Evolutionary conservation across 2,329 filamentous ascomycete genomes (phyloP).

Genomic region (Aotearoamyces nothofagi): DNA sequence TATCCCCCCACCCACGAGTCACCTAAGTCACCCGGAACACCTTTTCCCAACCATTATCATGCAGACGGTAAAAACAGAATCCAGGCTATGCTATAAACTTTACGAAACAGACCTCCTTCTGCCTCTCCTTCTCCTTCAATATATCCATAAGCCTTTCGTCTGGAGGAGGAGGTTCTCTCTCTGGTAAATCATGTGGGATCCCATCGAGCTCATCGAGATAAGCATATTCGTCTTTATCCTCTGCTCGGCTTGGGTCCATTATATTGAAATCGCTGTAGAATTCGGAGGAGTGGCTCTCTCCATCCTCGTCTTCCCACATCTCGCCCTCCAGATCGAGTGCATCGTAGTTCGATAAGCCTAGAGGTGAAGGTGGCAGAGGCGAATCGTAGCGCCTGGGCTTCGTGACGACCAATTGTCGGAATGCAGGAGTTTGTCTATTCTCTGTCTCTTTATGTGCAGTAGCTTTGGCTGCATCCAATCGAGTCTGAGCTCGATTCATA

Average conservation of each 20-base stretch:
- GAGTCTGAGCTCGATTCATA: conserved; percentile 41
- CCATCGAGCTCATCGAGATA: conserved; percentile 20
- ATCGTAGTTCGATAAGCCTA: conserved; percentile 20
- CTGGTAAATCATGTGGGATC: conserved; percentile 15
- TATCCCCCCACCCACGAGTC: no score
- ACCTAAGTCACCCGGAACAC: no score
- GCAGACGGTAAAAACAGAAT: no score
- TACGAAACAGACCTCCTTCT: conserved; percentile 14
- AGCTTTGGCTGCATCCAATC: conserved; percentile 21
- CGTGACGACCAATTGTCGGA: conserved; percentile 13
- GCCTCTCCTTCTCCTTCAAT: conserved; percentile 13
- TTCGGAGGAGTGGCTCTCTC: conserved; percentile 4
- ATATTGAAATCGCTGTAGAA: conserved; percentile 20
- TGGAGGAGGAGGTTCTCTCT: conserved; percentile 12
- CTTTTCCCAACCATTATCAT: no score
- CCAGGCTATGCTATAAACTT: conserved; percentile 14
- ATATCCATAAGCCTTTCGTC: conserved; percentile 17
- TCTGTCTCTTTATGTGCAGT: conserved; percentile 12
- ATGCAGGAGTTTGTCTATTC: conserved; percentile 8
- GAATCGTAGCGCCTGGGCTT: conserved; percentile 13
- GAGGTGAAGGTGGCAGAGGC: conserved; percentile 16
- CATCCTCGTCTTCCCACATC: conserved; percentile 5
- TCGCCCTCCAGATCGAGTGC: conserved; percentile 20
- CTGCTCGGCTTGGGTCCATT: conserved; percentile 12
- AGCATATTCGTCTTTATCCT: conserved; percentile 16